Evolutionary conservation across 2,329 filamentous ascomycete species (phyloP).

Genomic region (Apiospora arundinis): DNA sequence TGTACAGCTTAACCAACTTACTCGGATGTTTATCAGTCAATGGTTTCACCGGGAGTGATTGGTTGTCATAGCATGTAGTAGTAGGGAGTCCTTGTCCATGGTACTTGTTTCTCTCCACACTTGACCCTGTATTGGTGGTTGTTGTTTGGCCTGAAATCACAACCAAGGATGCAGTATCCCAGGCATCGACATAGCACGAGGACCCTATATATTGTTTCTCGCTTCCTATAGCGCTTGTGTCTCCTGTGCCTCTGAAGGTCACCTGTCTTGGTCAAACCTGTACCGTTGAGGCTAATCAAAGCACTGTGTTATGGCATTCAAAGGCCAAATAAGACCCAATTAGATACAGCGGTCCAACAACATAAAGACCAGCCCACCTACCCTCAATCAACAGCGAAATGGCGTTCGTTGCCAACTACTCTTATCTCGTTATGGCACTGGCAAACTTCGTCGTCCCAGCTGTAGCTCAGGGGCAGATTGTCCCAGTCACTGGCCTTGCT

Average conservation of each 20-base stretch:
- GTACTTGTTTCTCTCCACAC: background rate
- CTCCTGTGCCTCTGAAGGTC: background rate
- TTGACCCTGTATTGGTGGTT: background rate
- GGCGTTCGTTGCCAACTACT: background rate
- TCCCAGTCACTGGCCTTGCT: conserved; percentile 34
- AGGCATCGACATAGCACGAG: background rate
- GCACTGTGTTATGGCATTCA: background rate
- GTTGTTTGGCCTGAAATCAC: background rate
- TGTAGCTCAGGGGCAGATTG: conserved; percentile 23
- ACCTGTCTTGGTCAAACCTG: background rate
- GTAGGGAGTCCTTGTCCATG: background rate
- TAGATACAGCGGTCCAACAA: background rate
- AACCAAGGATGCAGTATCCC: background rate
- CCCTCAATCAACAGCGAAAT: background rate
- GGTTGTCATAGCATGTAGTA: background rate
- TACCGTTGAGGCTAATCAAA: background rate
- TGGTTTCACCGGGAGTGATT: background rate
- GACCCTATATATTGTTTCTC: background rate
- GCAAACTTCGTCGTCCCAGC: background rate
- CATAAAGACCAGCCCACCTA: background rate
- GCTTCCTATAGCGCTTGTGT: background rate
- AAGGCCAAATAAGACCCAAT: background rate
- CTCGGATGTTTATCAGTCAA: background rate
- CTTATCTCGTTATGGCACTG: background rate
- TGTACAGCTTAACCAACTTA: background rate